phyloP scores from a whole-genome alignment of 2,329 filamentous ascomycete genomes.

The Trichoderma sp. region DNA sequence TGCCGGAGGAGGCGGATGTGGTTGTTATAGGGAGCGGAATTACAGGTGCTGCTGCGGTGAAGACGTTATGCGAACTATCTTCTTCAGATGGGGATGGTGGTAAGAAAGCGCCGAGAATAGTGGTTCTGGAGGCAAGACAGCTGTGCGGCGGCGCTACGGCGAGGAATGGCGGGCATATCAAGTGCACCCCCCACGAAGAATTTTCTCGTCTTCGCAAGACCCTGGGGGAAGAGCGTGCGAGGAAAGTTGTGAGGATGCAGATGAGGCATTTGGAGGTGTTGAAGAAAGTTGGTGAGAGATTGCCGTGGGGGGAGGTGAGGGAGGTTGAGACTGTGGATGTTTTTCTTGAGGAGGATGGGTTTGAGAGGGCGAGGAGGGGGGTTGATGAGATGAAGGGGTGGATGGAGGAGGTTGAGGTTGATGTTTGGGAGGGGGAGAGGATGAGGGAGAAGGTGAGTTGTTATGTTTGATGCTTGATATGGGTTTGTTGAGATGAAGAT shows the following conservation, averaged over 20 bases:
- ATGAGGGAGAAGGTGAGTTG: slow-evolving; percentile 32
- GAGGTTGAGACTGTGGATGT: slow-evolving; percentile 49
- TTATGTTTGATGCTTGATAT: not conserved
- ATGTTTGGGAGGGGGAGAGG: slow-evolving; percentile 35
- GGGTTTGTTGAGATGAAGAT: not conserved
- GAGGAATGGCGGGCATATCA: slow-evolving; percentile 53
- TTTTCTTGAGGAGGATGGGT: slow-evolving; percentile 39
- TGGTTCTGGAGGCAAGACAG: slow-evolving; percentile 51
- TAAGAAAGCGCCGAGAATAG: slow-evolving; percentile 28
- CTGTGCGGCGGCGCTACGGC: slow-evolving; percentile 53
- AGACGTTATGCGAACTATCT: slow-evolving; percentile 24
- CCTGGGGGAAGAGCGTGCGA: slow-evolving; percentile 39
- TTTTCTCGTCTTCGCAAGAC: slow-evolving; percentile 35
- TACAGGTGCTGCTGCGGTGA: slow-evolving; percentile 40
- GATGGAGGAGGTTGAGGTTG: slow-evolving; percentile 41
- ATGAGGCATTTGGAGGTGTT: slow-evolving; percentile 42
- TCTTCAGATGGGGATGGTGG: not conserved
- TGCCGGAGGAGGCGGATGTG: slow-evolving; percentile 45
- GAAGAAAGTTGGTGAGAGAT: slow-evolving; percentile 39
- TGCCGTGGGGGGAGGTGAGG: slow-evolving; percentile 41
- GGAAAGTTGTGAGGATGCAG: slow-evolving; percentile 44
- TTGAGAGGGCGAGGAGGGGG: slow-evolving; percentile 32
- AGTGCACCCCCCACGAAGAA: slow-evolving; percentile 43
- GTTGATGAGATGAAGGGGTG: slow-evolving; percentile 36
- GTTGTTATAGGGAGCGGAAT: slow-evolving; percentile 57